phyloP scores from a whole-genome alignment of 1,139 yeast species.

The Suhomyces wounanorum region DNA sequence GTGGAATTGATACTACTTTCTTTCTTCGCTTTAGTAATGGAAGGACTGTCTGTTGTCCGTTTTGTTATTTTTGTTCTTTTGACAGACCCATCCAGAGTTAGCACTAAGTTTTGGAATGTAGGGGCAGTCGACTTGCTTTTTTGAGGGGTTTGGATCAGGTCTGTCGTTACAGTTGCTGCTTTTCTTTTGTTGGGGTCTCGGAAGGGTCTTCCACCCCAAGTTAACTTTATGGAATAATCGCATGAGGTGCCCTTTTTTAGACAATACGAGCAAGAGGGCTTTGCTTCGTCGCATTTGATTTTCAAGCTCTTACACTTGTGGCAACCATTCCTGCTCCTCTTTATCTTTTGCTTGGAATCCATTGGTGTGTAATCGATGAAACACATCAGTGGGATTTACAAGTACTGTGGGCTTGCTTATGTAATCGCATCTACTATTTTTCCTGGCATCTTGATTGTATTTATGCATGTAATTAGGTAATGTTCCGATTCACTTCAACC shows the following conservation, averaged over 20 bases:
- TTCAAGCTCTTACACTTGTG: constrained; percentile 68
- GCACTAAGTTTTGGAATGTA: not conserved
- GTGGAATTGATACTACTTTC: not conserved
- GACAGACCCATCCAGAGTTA: not conserved
- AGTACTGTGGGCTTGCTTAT: not conserved
- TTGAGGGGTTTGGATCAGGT: not conserved
- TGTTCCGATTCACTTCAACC: not conserved
- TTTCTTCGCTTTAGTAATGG: too few relatives aligned
- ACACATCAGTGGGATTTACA: not conserved
- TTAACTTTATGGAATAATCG: constrained; percentile 64
- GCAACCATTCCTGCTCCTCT: constrained; percentile 54
- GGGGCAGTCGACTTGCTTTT: not conserved
- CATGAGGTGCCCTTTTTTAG: constrained; percentile 48
- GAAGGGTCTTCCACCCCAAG: constrained; percentile 81
- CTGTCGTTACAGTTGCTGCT: constrained; percentile 7
- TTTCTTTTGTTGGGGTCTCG: constrained; percentile 37
- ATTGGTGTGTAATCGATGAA: constrained; percentile 2
- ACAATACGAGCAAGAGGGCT: constrained; percentile 68
- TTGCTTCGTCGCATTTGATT: constrained; percentile 71
- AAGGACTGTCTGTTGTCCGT: not conserved
- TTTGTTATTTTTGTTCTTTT: not conserved
- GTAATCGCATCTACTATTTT: not conserved
- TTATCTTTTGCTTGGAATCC: constrained; percentile 16
- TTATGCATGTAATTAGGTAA: not conserved
- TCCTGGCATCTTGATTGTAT: not conserved